Base-by-base conservation (phyloP, 768 basidiomycete genomes). In the Crassisporium funariophilum region DNA sequence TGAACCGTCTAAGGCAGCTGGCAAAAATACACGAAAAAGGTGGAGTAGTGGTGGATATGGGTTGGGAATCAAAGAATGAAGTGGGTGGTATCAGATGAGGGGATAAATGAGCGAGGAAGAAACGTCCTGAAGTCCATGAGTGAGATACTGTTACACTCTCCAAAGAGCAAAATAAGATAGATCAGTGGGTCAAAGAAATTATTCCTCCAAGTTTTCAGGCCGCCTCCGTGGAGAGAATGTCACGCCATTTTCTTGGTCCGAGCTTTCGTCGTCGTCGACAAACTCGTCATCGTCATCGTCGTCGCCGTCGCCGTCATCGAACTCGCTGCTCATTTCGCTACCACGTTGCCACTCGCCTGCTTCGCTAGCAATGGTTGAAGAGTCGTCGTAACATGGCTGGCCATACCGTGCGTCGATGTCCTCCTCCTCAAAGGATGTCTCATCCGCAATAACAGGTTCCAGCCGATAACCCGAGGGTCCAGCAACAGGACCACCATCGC, bases 341-440 rank as follows among this genome's bases (percentile, higher is more conserved):
- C 68, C 6, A 58, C 66, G 23, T 63, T 57, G 45, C 43, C 49
- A 50, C 20, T 56, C 55, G 12, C 41, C 24, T n/a, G 52, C 36
- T 54, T 47, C 79, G 20, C 77, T 78, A 22, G 79, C 79, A 25
- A 81, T 64, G 23, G 78, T 73, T 56, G 78, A 75, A 24, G 77
- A 76, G 47, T 78, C 77, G 21, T 79, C 77, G 53, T 79, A 66
- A 27, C 52, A 64, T 24, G 64, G 55, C 8, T 57, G 57, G 2
- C 64, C 65, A 43, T 58, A 62, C 48, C 46, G 46, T 47, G 33
- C 49, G 17, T 35, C 33, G 19, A 49, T 54, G 9, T 54, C 59
- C 16, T 49, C 54, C 25, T 37, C 43, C 44, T n/a, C n/a, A n/a
- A n/a, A n/a, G n/a, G 31, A 17, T 24, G 31, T 37, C 5, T 29